Conservation (phyloP, 2,329 filamentous ascomycete species). For the Phialophora expanda region DNA sequence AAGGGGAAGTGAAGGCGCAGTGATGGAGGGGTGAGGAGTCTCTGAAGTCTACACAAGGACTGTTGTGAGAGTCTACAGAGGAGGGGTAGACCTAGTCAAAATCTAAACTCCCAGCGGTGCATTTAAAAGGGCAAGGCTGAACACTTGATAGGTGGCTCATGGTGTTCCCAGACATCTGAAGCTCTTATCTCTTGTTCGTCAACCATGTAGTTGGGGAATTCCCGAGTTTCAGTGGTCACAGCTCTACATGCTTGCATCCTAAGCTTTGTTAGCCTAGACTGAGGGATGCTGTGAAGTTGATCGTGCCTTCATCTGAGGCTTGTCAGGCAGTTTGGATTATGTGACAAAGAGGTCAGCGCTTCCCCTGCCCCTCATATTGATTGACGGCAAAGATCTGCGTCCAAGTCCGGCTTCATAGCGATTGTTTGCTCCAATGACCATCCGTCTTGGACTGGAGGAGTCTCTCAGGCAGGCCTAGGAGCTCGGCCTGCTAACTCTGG, state of each 20-base stretch:
- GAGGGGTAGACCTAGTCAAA: conserved; percentile 5
- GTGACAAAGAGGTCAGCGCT: not conserved
- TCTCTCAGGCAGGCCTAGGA: not conserved
- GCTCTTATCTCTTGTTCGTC: not conserved
- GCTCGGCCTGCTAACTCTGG: not conserved
- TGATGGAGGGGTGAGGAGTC: conserved; percentile 2
- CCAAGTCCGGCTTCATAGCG: too few species aligned
- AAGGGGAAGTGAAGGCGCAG: conserved; percentile 1
- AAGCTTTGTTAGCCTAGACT: not conserved
- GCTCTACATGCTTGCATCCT: not conserved
- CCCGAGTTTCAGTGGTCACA: conserved; percentile 1
- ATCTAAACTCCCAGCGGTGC: not conserved
- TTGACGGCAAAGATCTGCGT: not conserved
- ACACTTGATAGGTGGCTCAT: not conserved
- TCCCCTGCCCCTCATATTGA: conserved; percentile 8
- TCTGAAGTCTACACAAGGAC: not conserved
- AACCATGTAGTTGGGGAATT: not conserved
- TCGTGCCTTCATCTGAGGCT: not conserved
- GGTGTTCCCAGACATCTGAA: not conserved
- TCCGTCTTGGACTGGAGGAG: not conserved
- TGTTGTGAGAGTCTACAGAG: not conserved
- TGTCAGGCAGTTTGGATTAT: conserved; percentile 2
- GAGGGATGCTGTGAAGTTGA: not conserved
- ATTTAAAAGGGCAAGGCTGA: not conserved
- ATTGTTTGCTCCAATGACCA: not conserved